Evolutionary conservation across 2,329 filamentous ascomycete species (phyloP).

Genomic region (Myotisia sp.): DNA sequence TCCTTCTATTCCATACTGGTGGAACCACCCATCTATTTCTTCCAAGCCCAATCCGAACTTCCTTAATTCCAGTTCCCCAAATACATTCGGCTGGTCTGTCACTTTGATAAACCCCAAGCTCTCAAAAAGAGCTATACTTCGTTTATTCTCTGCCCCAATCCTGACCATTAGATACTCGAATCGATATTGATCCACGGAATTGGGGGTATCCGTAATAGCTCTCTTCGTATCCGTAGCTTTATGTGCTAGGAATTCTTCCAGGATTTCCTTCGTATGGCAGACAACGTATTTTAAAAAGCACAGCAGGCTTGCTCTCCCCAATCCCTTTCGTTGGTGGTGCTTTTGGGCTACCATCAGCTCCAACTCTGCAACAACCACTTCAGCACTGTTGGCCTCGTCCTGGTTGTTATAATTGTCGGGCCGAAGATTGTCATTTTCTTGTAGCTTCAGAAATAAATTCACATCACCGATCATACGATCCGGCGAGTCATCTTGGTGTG

Average conservation of each 20-base stretch:
- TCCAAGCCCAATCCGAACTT: conserved; percentile 19
- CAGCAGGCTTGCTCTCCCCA: conserved; percentile 51
- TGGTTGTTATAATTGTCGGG: conserved; percentile 17
- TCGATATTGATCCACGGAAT: conserved; percentile 6
- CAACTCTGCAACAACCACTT: conserved; percentile 50
- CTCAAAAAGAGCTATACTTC: conserved; percentile 48
- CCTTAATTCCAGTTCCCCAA: conserved; percentile 52
- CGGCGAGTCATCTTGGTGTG: conserved; percentile 36
- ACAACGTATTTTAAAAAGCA: conserved; percentile 57
- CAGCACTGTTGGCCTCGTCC: conserved; percentile 13
- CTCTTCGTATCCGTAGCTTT: conserved; percentile 11
- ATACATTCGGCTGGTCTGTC: conserved; percentile 44
- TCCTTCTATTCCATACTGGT: conserved; percentile 20
- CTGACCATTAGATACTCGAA: conserved; percentile 43
- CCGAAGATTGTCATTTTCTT: conserved; percentile 40
- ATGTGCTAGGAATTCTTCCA: conserved; percentile 39
- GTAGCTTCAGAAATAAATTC: conserved; percentile 61
- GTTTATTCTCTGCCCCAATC: conserved; percentile 43
- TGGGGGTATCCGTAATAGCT: conserved; percentile 9
- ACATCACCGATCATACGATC: conserved; percentile 57
- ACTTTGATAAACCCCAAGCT: conserved; percentile 42
- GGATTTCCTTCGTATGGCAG: conserved; percentile 38
- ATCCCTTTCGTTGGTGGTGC: conserved; percentile 45
- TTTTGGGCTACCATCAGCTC: conserved; percentile 71
- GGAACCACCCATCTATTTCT: conserved; percentile 18